Conservation (phyloP, 805 yeast species). For the Candida awuae region DNA sequence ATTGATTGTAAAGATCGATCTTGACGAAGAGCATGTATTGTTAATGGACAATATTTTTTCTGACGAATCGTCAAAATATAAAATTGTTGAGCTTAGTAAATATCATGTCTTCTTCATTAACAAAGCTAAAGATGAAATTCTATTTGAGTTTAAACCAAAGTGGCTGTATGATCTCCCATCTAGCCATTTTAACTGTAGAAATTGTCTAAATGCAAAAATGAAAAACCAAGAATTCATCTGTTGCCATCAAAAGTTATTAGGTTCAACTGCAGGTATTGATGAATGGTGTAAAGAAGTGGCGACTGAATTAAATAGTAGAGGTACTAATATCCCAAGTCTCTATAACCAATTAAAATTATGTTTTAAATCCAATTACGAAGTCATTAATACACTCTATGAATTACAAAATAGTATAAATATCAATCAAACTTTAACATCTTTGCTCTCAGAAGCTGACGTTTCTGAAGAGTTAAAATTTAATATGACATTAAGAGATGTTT, state of each 20-base stretch:
- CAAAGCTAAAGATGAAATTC: constrained; percentile 1
- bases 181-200: constrained; percentile 33
- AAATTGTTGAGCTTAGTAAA: constrained; percentile 18
- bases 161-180: constrained; percentile 37
- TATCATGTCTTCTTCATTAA: constrained; percentile 20
- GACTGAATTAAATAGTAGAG: constrained; percentile 6
- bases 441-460: constrained; percentile 33
- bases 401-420: constrained; percentile 31
- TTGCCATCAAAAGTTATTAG: constrained; percentile 36
- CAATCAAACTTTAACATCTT: constrained; percentile 25
- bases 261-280: constrained; percentile 22
- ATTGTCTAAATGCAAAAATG: constrained; percentile 34
- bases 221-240: constrained; percentile 28
- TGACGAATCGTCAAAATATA: not conserved
- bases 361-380: constrained; percentile 7
- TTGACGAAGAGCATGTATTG: constrained; percentile 19
- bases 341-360: constrained; percentile 4
- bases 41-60: constrained; percentile 23
- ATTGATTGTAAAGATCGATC: constrained; percentile 10
- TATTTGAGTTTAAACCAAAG: constrained; percentile 44
- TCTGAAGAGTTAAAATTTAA: constrained; percentile 36
- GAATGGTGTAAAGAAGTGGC: constrained; percentile 29
- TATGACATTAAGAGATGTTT: constrained; percentile 49
- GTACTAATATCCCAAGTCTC: not conserved
- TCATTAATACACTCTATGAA: constrained; percentile 17